Conservation (phyloP, 1,284 basidiomycete genomes). For the Irpex sp. region DNA sequence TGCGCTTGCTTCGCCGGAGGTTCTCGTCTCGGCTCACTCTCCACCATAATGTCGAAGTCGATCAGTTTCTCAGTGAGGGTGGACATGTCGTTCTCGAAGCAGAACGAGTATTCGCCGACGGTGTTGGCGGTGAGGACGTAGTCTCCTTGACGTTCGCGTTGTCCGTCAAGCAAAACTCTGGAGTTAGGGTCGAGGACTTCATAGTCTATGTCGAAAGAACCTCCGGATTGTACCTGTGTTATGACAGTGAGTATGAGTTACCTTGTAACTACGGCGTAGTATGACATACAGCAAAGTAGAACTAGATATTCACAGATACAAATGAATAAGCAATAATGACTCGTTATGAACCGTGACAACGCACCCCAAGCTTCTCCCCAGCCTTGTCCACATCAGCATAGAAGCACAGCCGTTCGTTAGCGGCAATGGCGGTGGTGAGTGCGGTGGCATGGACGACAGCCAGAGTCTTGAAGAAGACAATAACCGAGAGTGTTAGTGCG, state of each 20-base stretch:
- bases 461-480: conserved; percentile 11
- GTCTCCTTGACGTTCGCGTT: conserved; percentile 92
- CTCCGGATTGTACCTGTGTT: conserved; percentile 87
- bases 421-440: conserved; percentile 81
- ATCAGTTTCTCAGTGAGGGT: conserved; percentile 88
- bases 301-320: conserved; percentile 29
- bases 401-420: conserved; percentile 91
- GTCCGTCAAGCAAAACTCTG: conserved; percentile 82
- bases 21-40: conserved; percentile 87
- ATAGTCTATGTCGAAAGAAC: conserved; percentile 96
- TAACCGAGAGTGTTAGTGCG: conserved; percentile 15
- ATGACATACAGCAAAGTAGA: conserved; percentile 54
- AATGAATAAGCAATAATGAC: neutral
- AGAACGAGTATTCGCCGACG: conserved; percentile 96
- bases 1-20: conserved; percentile 79
- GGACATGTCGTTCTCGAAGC: conserved; percentile 97
- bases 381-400: conserved; percentile 96
- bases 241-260: conserved; percentile 24
- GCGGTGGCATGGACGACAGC: conserved; percentile 50
- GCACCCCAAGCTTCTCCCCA: conserved; percentile 85
- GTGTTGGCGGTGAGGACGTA: conserved; percentile 95
- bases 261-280: neutral
- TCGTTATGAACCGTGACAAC: conserved; percentile 25
- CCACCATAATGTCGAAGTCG: conserved; percentile 98
- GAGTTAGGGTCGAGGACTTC: conserved; percentile 88